Conservation (phyloP, 768 basidiomycete genomes). For the Tylopilus vinaceipallidus region DNA sequence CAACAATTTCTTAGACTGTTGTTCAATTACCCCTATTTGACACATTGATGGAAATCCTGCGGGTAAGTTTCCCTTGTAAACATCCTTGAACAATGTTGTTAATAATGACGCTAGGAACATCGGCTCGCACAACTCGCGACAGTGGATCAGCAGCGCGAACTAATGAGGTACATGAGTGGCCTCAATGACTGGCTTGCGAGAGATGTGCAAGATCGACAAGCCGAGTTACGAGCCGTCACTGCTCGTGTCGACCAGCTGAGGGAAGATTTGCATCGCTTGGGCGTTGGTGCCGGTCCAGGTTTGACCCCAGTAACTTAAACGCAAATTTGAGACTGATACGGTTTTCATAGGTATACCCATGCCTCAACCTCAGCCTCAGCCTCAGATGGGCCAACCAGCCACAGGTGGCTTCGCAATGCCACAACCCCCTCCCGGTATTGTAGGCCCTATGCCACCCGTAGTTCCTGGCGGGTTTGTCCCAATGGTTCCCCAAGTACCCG, state of each 20-base stretch:
- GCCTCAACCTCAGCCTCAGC: constrained; percentile 22
- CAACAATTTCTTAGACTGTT: constrained; percentile 43
- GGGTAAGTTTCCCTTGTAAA: constrained; percentile 41
- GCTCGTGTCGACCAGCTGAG: constrained; percentile 55
- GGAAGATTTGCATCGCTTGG: constrained; percentile 44
- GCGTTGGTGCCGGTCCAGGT: constrained; percentile 42
- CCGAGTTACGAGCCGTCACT: constrained; percentile 64
- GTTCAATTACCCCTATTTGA: constrained; percentile 68
- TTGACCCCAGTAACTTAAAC: constrained; percentile 10
- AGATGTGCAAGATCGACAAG: constrained; percentile 77
- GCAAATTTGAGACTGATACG: not conserved
- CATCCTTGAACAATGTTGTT: constrained; percentile 2
- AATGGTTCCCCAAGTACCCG: constrained; percentile 15
- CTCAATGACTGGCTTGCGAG: constrained; percentile 79
- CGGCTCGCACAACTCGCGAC: constrained; percentile 70
- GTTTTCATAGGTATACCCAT: constrained; percentile 21
- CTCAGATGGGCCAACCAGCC: constrained; percentile 7
- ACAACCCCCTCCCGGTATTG: constrained; percentile 17
- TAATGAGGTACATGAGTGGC: constrained; percentile 75
- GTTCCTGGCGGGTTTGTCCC: constrained; percentile 27
- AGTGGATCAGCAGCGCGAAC: constrained; percentile 74
- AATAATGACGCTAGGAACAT: constrained; percentile 55
- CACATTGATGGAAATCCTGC: constrained; percentile 64
- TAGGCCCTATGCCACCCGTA: constrained; percentile 15
- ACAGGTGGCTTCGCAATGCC: constrained; percentile 20